phyloP scores from a whole-genome alignment of 768 basidiomycete genomes.

The Leucocoprinus birnbaumii region DNA sequence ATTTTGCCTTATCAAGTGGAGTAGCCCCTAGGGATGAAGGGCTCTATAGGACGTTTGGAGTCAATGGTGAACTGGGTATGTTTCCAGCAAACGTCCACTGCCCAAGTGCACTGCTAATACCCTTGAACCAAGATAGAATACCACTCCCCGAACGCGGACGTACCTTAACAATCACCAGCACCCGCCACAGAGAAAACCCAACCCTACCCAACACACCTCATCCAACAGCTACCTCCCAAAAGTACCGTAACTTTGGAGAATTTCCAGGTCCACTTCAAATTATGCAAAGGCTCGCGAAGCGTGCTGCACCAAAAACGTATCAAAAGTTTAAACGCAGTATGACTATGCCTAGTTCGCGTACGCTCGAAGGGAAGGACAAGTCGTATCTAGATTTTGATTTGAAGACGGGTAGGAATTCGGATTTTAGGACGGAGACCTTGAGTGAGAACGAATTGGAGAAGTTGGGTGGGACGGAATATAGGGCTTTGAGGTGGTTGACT shows the following conservation, averaged over 20 bases:
- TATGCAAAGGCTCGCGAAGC: constrained; percentile 32
- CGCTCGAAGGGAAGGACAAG: constrained; percentile 29
- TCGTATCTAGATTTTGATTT: constrained; percentile 39
- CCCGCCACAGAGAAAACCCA: neutral
- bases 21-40: neutral
- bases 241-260: constrained; percentile 41
- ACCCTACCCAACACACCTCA: neutral
- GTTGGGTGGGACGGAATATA: constrained; percentile 75
- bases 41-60: neutral
- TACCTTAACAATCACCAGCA: constrained; percentile 27
- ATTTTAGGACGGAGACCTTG: constrained; percentile 50
- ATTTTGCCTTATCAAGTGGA: neutral
- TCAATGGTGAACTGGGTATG: too few species aligned
- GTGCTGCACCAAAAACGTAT: constrained; percentile 41
- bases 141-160: constrained; percentile 22
- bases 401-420: constrained; percentile 57
- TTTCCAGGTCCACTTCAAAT: constrained; percentile 45
- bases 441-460: constrained; percentile 68
- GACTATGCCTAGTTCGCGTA: constrained; percentile 47
- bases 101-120: neutral
- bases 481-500: constrained; percentile 52
- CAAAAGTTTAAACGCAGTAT: constrained; percentile 44
- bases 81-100: neutral
- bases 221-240: constrained; percentile 12
- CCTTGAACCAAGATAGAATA: neutral